phyloP scores from a whole-genome alignment of 1,139 yeast species.

The Hansenula sp. region DNA sequence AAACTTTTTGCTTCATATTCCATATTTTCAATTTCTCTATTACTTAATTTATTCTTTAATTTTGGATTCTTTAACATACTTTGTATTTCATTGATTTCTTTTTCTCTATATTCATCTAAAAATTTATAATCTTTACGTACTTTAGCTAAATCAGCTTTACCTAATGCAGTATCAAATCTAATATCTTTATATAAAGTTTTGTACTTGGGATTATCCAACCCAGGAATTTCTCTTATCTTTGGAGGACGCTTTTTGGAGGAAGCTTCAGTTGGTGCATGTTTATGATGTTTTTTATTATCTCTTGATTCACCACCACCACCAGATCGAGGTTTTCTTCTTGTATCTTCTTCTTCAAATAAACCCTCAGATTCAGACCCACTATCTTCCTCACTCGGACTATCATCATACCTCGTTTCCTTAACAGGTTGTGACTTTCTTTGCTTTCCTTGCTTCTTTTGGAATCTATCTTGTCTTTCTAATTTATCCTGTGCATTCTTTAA shows the following conservation, averaged over 20 bases:
- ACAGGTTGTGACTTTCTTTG: conserved; percentile 9
- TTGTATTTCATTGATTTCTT: conserved; percentile 63
- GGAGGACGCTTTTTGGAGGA: conserved; percentile 74
- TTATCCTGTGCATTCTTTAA: conserved; percentile 52
- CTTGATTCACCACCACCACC: not conserved
- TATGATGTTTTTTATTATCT: conserved; percentile 36
- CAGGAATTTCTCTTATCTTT: conserved; percentile 69
- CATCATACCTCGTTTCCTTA: conserved; percentile 15
- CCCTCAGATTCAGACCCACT: conserved; percentile 20
- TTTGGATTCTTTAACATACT: conserved; percentile 53
- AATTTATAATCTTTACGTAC: conserved; percentile 78
- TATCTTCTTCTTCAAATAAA: conserved; percentile 24
- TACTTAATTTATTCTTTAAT: conserved; percentile 37
- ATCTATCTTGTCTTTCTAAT: conserved; percentile 31
- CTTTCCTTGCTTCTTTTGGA: conserved; percentile 5
- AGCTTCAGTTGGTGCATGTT: conserved; percentile 78
- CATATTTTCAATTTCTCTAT: conserved; percentile 49
- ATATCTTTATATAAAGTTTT: conserved; percentile 64
- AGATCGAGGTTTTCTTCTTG: conserved; percentile 6
- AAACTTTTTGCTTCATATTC: conserved; percentile 53
- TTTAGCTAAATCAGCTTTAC: conserved; percentile 66
- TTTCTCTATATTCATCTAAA: conserved; percentile 76
- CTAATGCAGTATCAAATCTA: conserved; percentile 85
- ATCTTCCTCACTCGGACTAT: conserved; percentile 20
- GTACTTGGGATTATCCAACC: conserved; percentile 43